These are phyloP conservation scores for Euphorbia pulcherrima DNA, from an alignment of 345 rosid species.

Conservation along the genomic window DNA sequence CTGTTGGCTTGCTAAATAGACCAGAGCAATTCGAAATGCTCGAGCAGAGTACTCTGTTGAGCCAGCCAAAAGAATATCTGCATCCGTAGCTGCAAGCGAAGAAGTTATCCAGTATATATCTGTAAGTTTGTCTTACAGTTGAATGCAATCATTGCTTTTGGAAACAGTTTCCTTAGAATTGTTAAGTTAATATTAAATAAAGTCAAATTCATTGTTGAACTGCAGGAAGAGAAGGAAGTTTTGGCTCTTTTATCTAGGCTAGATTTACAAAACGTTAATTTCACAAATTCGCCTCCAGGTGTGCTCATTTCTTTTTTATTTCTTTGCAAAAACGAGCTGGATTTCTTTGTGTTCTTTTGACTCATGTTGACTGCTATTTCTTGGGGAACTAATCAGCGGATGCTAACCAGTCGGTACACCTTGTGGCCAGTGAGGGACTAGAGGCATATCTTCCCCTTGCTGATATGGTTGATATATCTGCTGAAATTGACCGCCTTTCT, in stretches of 20 bases:
- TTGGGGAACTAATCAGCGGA: constrained; percentile 41
- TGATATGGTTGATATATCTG: constrained; percentile 86
- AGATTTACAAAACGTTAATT: constrained; percentile 58
- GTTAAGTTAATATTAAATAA: neutral
- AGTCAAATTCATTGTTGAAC: neutral
- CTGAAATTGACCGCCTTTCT: constrained; percentile 84
- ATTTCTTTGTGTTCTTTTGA: neutral
- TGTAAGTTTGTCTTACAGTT: constrained; percentile 41
- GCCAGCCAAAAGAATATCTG: constrained; percentile 94
- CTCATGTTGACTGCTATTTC: neutral
- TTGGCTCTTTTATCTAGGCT: constrained; percentile 81
- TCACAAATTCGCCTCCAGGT: constrained; percentile 70
- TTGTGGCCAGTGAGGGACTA: constrained; percentile 93
- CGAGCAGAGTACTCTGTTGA: constrained; percentile 97
- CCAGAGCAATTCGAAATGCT: constrained; percentile 86
- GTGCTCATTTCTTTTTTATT: constrained; percentile 15
- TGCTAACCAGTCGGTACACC: constrained; percentile 76
- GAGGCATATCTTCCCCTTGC: constrained; percentile 96
- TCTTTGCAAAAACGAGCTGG: neutral
- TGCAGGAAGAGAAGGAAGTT: constrained; percentile 85
- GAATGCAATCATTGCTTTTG: neutral
- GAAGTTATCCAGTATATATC: constrained; percentile 80
- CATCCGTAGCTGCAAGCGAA: constrained; percentile 70
- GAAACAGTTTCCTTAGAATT: neutral
- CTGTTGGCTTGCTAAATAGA: constrained; percentile 37